These are phyloP conservation scores for Chamaecrista fasciculata DNA, from an alignment of 306 rosid species.

Conservation along the genomic window DNA sequence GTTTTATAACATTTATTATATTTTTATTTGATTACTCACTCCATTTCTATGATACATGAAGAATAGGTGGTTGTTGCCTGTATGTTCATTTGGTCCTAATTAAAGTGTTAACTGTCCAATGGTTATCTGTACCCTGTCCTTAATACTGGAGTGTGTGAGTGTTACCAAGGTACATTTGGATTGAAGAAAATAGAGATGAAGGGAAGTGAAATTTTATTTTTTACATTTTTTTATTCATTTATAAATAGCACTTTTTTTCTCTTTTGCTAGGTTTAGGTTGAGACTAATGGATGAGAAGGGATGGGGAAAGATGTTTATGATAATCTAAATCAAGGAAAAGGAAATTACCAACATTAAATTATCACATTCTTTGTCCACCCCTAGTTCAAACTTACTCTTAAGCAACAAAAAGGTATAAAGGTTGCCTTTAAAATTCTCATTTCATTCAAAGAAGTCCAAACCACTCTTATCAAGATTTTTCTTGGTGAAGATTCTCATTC, in stretches of 20 bases:
- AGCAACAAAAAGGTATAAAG: slow-evolving; percentile 1
- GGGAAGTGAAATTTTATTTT: no score
- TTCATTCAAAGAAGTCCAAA: slow-evolving; percentile 7
- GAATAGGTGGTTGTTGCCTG: neutral
- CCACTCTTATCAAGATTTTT: neutral
- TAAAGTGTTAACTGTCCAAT: neutral
- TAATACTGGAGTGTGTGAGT: neutral
- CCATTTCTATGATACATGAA: slow-evolving; percentile 10
- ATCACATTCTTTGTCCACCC: no score
- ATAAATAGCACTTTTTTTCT: no score
- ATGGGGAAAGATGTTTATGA: no score
- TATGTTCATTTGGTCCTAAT: slow-evolving; percentile 17
- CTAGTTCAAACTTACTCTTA: neutral
- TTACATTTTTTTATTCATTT: no score
- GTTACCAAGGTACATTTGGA: neutral
- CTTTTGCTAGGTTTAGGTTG: no score
- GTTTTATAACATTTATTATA: neutral
- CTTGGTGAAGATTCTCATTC: no score
- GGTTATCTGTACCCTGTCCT: neutral
- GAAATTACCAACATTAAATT: no score
- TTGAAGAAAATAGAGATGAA: no score
- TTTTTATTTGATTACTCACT: slow-evolving; percentile 8
- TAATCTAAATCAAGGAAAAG: no score
- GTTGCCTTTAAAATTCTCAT: neutral
- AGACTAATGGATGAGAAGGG: no score